Evolutionary conservation across 2,329 filamentous ascomycete genomes (phyloP).

Genomic region (Moelleriella libera): DNA sequence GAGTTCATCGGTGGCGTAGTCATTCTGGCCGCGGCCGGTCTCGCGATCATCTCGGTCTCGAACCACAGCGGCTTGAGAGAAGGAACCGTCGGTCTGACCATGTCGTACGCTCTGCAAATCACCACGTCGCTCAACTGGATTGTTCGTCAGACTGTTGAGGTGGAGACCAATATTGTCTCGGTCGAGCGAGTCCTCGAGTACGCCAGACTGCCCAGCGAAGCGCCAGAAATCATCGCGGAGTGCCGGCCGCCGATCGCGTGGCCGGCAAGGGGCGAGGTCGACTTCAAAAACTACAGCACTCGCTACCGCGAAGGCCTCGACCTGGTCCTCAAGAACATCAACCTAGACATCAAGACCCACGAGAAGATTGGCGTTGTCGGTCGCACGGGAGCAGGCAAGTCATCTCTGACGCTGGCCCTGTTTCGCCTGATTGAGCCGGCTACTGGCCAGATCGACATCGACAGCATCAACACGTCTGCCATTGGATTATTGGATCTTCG

Average conservation of each 20-base stretch:
- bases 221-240: conserved; percentile 82
- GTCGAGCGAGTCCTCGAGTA: conserved; percentile 97
- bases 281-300: conserved; percentile 89
- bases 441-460: conserved; percentile 75
- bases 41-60: conserved; percentile 69
- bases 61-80: conserved; percentile 47
- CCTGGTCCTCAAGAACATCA: conserved; percentile 85
- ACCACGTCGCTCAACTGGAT: conserved; percentile 98
- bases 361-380: conserved; percentile 98
- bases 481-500: conserved; percentile 86
- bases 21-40: conserved; percentile 73
- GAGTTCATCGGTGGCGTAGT: conserved; percentile 94
- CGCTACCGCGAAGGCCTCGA: conserved; percentile 83
- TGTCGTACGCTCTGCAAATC: conserved; percentile 96
- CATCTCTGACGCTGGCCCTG: conserved; percentile 77
- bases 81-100: conserved; percentile 78
- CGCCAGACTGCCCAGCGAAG: conserved; percentile 78
- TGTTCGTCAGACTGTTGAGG: conserved; percentile 93
- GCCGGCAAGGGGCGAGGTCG: conserved; percentile 78
- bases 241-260: conserved; percentile 78
- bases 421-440: conserved; percentile 91
- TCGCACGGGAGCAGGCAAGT: conserved; percentile 91
- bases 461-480: conserved; percentile 73
- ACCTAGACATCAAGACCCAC: conserved; percentile 80
- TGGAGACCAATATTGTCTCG: conserved; percentile 99